phyloP scores from a whole-genome alignment of 176 grass and related monocot species.

The Triticum turgidum region DNA sequence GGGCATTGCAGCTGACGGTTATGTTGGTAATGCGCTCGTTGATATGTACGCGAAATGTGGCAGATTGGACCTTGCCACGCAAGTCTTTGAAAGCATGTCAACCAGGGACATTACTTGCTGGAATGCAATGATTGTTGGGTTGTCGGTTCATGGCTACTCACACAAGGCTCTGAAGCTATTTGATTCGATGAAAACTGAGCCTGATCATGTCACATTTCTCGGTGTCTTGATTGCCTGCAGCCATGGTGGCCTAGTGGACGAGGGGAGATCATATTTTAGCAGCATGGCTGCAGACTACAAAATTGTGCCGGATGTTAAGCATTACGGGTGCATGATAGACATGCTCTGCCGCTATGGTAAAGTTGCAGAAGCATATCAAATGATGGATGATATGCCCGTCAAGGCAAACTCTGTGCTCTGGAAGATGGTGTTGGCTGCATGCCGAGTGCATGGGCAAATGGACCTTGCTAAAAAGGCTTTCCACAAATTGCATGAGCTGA shows the following conservation, averaged over 20 bases:
- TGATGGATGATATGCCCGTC: constrained; percentile 51
- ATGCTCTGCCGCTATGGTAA: constrained; percentile 57
- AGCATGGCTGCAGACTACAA: constrained; percentile 54
- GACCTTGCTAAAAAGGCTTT: constrained; percentile 33
- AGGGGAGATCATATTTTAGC: constrained; percentile 50
- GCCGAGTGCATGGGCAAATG: constrained; percentile 38
- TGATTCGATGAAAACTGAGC: constrained; percentile 47
- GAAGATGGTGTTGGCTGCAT: constrained; percentile 78
- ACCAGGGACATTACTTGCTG: constrained; percentile 57
- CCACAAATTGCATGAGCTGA: constrained; percentile 19
- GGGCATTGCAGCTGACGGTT: constrained; percentile 59
- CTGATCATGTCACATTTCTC: constrained; percentile 55
- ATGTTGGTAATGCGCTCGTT: constrained; percentile 56
- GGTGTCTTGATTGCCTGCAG: constrained; percentile 73
- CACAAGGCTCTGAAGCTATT: constrained; percentile 55
- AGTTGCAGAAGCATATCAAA: constrained; percentile 60
- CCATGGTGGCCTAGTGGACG: constrained; percentile 53
- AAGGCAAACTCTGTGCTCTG: constrained; percentile 48
- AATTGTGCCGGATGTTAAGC: constrained; percentile 62
- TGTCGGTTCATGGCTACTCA: constrained; percentile 60
- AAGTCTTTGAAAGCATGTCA: constrained; percentile 53
- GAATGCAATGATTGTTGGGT: constrained; percentile 67
- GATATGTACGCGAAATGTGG: constrained; percentile 88
- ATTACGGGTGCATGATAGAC: constrained; percentile 81
- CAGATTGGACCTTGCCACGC: constrained; percentile 39